phyloP scores from a whole-genome alignment of 2,329 filamentous ascomycete species.

The Fusarium succisae region DNA sequence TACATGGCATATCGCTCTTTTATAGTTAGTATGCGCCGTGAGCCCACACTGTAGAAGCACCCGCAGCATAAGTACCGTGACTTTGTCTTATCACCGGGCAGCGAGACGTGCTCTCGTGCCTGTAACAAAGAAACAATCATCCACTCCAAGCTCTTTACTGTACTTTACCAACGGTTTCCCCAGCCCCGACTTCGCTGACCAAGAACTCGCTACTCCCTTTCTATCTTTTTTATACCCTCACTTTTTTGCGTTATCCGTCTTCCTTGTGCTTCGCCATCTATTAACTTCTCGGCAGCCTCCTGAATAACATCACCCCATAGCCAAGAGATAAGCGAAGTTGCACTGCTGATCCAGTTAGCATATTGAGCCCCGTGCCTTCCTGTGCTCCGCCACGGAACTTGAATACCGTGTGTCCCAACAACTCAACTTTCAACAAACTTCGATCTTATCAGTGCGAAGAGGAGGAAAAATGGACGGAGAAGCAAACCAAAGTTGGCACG shows the following conservation, averaged over 20 bases:
- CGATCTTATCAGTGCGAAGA: conserved; percentile 4
- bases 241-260: conserved; percentile 3
- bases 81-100: conserved; percentile 32
- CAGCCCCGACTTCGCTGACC: conserved; percentile 40
- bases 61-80: conserved; percentile 27
- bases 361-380: conserved; percentile 15
- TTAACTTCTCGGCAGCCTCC: neutral
- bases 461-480: conserved; percentile 43
- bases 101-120: conserved; percentile 38
- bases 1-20: neutral
- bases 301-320: conserved; percentile 20
- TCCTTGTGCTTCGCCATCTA: neutral
- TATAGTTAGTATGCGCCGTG: conserved; percentile 4
- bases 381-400: conserved; percentile 26
- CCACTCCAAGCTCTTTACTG: conserved; percentile 9
- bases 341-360: conserved; percentile 15
- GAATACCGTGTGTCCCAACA: conserved; percentile 23
- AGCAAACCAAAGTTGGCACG: conserved; percentile 40
- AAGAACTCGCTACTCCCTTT: conserved; percentile 14
- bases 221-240: conserved; percentile 23
- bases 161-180: conserved; percentile 19
- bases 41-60: conserved; percentile 33
- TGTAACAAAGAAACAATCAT: conserved; percentile 37
- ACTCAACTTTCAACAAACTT: conserved; percentile 10
- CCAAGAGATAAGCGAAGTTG: conserved; percentile 37